phyloP scores from a whole-genome alignment of 306 rosid genomes.

The Sesbania bispinosa region DNA sequence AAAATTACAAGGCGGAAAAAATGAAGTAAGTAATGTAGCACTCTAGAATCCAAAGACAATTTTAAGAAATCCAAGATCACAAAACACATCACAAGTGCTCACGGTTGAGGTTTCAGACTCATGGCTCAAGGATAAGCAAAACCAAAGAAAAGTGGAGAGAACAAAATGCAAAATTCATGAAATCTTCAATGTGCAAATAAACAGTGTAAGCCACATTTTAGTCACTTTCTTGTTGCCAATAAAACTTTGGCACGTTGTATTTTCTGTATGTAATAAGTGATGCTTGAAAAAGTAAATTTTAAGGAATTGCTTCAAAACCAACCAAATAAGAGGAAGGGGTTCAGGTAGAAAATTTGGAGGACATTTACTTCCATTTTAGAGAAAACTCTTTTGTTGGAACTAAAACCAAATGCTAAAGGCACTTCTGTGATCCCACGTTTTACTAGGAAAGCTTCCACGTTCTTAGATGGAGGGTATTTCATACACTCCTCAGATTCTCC shows the following conservation, averaged over 20 bases:
- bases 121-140: not conserved
- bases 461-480: not conserved
- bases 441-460: not conserved
- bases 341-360: not conserved
- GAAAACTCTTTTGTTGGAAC: not conserved
- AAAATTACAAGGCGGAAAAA: not conserved
- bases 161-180: not conserved
- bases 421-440: not conserved
- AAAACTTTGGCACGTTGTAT: not conserved
- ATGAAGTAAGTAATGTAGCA: conserved; percentile 8
- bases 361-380: not conserved
- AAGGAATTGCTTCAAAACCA: not conserved
- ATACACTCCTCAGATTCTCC: not conserved
- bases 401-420: conserved; percentile 8
- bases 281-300: not conserved
- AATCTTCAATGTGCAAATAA: not conserved
- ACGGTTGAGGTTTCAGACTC: conserved; percentile 11
- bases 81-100: not conserved
- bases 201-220: conserved; percentile 1
- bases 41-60: conserved; percentile 3
- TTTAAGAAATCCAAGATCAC: not conserved
- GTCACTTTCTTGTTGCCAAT: not conserved
- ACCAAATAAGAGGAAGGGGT: not conserved
- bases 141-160: not conserved
- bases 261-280: not conserved